phyloP scores from a whole-genome alignment of 2,329 filamentous ascomycete species.

The Dothistroma septosporum region DNA sequence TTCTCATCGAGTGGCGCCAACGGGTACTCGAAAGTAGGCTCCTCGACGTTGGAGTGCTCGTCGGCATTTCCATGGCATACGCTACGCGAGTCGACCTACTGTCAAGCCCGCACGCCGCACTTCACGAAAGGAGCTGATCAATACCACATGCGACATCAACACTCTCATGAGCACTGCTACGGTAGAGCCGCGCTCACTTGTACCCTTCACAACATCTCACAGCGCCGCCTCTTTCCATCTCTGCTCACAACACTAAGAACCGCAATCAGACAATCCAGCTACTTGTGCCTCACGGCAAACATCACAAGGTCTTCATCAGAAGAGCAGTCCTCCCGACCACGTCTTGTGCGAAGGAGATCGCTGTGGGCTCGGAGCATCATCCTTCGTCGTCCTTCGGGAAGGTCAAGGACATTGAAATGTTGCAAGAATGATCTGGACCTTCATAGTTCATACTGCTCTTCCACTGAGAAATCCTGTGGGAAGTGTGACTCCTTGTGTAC shows the following conservation, averaged over 20 bases:
- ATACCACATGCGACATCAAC: not conserved
- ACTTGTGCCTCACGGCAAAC: conserved; percentile 23
- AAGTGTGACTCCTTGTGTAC: conserved; percentile 33
- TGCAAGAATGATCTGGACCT: conserved; percentile 31
- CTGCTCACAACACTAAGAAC: not conserved
- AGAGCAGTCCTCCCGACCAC: conserved; percentile 29
- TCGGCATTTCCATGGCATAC: not conserved
- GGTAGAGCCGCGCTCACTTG: not conserved
- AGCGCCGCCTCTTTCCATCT: conserved; percentile 2
- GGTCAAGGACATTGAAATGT: conserved; percentile 11
- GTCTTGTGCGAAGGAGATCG: conserved; percentile 29
- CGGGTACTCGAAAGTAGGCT: not conserved
- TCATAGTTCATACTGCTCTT: conserved; percentile 33
- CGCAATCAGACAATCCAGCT: conserved; percentile 29
- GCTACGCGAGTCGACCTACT: too few species aligned
- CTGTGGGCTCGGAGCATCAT: conserved; percentile 29
- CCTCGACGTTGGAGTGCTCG: not conserved
- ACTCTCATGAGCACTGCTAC: not conserved
- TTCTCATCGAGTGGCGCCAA: not conserved
- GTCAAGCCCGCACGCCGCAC: not conserved
- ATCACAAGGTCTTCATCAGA: conserved; percentile 29
- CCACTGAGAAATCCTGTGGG: conserved; percentile 18
- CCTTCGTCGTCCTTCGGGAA: conserved; percentile 6
- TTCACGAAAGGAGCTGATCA: not conserved
- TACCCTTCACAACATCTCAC: not conserved